A percentile compares a stretch with the other conserved stretches of the same genome.
These are phyloP conservation scores for Lepidium sativum DNA, from an alignment of 345 rosid genomes.

Conservation along the genomic window DNA sequence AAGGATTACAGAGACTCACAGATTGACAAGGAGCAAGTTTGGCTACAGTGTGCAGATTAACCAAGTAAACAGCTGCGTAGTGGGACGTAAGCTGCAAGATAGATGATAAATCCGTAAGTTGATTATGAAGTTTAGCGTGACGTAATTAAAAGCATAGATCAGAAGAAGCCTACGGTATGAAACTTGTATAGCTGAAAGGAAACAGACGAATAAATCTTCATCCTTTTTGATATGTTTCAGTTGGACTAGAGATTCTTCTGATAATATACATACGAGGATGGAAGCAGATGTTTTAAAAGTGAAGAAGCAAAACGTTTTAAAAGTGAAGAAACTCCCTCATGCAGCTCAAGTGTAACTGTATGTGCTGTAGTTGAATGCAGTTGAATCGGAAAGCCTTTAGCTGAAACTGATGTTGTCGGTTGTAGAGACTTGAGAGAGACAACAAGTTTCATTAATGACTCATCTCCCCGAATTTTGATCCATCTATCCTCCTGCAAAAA, in stretches of 20 bases:
- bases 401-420: no score
- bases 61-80: constrained; percentile 76
- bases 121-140: neutral
- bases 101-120: neutral
- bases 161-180: constrained; percentile 47
- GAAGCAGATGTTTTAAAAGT: no score
- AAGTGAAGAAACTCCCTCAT: no score
- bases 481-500: no score
- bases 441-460: no score
- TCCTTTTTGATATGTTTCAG: neutral
- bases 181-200: constrained; percentile 67
- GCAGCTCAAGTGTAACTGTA: no score
- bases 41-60: constrained; percentile 60
- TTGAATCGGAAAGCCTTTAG: no score
- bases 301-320: no score
- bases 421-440: no score
- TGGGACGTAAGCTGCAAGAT: constrained; percentile 51
- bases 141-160: neutral
- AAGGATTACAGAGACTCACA: constrained; percentile 36
- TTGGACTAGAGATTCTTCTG: neutral
- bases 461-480: no score
- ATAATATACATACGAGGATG: constrained; percentile 65
- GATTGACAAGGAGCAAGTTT: constrained; percentile 66
- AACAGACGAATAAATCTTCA: neutral
- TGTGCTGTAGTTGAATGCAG: no score